Evolutionary conservation across 768 basidiomycete genomes (phyloP).

Genomic region (Serpula lacrymans): DNA sequence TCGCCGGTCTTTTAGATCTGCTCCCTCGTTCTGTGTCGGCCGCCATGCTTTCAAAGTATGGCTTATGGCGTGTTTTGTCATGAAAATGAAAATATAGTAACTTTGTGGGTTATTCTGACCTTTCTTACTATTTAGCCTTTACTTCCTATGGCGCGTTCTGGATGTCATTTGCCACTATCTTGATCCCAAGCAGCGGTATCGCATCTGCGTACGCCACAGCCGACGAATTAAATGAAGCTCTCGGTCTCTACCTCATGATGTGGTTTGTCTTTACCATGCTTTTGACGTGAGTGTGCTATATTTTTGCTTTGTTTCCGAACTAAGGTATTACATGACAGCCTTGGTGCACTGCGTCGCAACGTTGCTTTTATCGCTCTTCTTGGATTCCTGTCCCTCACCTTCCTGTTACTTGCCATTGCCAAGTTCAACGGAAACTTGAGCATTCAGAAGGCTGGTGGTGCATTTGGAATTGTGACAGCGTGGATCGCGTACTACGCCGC

Average conservation of each 20-base stretch:
- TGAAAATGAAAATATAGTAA: too few species aligned
- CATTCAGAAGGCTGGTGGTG: conserved; percentile 40
- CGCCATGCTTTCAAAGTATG: too few species aligned
- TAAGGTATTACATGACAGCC: conserved; percentile 23
- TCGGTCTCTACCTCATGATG: conserved; percentile 71
- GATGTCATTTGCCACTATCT: conserved; percentile 75
- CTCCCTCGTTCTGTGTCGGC: too few species aligned
- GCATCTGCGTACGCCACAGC: conserved; percentile 41
- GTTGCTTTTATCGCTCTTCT: conserved; percentile 48
- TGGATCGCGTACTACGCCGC: conserved; percentile 45
- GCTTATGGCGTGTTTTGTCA: too few species aligned
- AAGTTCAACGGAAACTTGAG: conserved; percentile 24
- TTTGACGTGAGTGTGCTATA: conserved; percentile 48
- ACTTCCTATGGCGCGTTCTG: conserved; percentile 85
- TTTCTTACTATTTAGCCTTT: conserved; percentile 51
- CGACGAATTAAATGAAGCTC: conserved; percentile 47
- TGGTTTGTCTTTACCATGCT: conserved; percentile 76
- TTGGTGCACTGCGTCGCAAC: conserved; percentile 51
- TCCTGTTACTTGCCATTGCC: conserved; percentile 42
- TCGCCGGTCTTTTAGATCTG: neutral
- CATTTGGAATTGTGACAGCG: conserved; percentile 43
- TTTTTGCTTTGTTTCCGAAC: neutral
- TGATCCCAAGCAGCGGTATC: conserved; percentile 70
- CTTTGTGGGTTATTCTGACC: neutral
- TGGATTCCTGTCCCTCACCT: conserved; percentile 52